Evolutionary conservation across 192 early-diverging fungal species (phyloP), one percentile per base, ranked within the genome.

Genomic region (Borealophlyctis nickersoniae): DNA sequence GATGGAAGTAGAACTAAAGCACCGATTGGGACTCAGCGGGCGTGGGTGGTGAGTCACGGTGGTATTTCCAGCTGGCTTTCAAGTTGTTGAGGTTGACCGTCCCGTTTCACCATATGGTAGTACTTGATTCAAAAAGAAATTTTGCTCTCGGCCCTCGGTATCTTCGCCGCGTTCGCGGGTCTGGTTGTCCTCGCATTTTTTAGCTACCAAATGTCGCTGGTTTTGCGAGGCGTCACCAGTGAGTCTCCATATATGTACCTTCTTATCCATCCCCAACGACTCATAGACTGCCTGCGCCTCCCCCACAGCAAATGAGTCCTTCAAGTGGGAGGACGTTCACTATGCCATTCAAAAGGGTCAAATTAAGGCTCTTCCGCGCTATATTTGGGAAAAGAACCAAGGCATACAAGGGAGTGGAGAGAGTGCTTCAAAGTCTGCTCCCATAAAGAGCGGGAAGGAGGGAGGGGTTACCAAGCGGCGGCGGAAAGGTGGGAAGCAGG

Each of bases 271-370:
- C 9, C 48, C 19, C 11, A 11, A 32, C 30, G 36, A 76, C 65
- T 33, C 11, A 61, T 26, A 24, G 29, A n/a, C 27, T 16, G 30
- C n/a, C n/a, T n/a, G n/a, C n/a, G n/a, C n/a, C n/a, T n/a, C n/a
- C n/a, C n/a, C n/a, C n/a, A 16, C 49, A 80, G 77, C 79, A 24
- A 81, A 81, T 49, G 79, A 81, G 54, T 23, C 62, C 5, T 76
- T 79, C 62, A 81, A 81, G 54, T 81, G 79, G 79, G 77, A 77
- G 19, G 79, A 81, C 55, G 19, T 81, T 23, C 60, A 45, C 7
- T 65, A 69, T 54, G 72, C 69, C 30, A 67, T 81, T 14, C 34
- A 65, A 45, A 36, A 65, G 30, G 65, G 65, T 4, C 36, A 56
- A 22, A 39, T 80, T 36, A 64, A 58, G 13, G 39, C 70, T 3